phyloP scores from a whole-genome alignment of 1,284 basidiomycete genomes.

The Ceraceosorus bombacis region DNA sequence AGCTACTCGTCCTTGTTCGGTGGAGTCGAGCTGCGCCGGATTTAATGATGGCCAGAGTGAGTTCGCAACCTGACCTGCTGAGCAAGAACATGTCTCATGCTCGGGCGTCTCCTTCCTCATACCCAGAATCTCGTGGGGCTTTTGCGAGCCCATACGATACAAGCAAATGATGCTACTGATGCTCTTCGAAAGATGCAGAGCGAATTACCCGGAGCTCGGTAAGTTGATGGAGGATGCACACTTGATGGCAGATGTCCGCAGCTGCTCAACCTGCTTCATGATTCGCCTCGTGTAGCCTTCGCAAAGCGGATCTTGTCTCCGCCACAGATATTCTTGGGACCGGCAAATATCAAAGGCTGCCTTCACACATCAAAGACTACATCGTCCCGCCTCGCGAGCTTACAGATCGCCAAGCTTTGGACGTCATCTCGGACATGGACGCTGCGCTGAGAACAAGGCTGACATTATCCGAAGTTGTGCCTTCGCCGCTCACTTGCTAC shows the following conservation, averaged over 20 bases:
- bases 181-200: constrained; percentile 62
- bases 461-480: constrained; percentile 43
- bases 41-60: constrained; percentile 10
- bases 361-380: constrained; percentile 59
- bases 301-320: constrained; percentile 81
- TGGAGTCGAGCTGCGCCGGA: constrained; percentile 32
- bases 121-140: constrained; percentile 30
- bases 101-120: background rate
- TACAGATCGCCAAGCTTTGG: constrained; percentile 60
- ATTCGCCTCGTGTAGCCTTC: constrained; percentile 45
- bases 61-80: background rate
- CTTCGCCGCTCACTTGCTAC: constrained; percentile 54
- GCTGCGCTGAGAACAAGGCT: constrained; percentile 68
- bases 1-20: constrained; percentile 57
- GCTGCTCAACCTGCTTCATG: no score
- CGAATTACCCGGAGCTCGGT: constrained; percentile 50
- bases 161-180: constrained; percentile 66
- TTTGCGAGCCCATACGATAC: constrained; percentile 58
- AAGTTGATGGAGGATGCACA: no score
- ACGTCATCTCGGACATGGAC: constrained; percentile 65
- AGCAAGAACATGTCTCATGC: constrained; percentile 4
- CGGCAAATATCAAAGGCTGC: constrained; percentile 71
- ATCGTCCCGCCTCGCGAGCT: constrained; percentile 59
- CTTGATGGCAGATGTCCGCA: no score
- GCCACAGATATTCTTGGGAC: constrained; percentile 76